Conservation (phyloP, 495 filamentous ascomycete species). For the Clavariopsis aquatica region DNA sequence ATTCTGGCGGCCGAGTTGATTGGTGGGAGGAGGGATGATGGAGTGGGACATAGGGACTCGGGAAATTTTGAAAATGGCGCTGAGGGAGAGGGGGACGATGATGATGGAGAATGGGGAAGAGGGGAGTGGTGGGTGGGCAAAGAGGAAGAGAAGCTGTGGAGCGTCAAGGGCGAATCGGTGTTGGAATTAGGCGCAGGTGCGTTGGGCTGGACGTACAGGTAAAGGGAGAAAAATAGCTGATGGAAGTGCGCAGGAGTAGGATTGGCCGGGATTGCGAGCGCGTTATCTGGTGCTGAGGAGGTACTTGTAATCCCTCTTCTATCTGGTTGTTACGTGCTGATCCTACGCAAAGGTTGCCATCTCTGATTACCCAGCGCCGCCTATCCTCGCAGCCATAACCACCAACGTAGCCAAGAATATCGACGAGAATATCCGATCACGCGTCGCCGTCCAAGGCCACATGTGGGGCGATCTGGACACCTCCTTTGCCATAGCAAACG, state of each 20-base stretch:
- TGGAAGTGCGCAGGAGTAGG: constrained; percentile 62
- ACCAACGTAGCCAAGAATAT: constrained; percentile 64
- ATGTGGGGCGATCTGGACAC: constrained; percentile 69
- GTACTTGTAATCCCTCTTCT: constrained; percentile 42
- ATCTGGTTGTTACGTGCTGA: background rate
- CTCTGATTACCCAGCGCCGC: constrained; percentile 73
- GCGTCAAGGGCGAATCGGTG: constrained; percentile 54
- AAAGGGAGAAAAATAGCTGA: constrained; percentile 22
- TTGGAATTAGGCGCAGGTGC: constrained; percentile 65
- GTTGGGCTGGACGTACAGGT: constrained; percentile 35
- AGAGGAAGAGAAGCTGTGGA: constrained; percentile 48
- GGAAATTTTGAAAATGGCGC: constrained; percentile 10
- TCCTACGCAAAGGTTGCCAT: constrained; percentile 47
- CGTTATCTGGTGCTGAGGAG: constrained; percentile 61
- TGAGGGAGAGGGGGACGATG: constrained; percentile 9
- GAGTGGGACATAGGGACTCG: constrained; percentile 23
- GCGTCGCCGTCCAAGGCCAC: constrained; percentile 62
- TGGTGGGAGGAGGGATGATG: constrained; percentile 45
- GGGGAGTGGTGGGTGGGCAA: constrained; percentile 33
- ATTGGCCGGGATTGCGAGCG: constrained; percentile 68
- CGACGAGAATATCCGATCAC: constrained; percentile 25
- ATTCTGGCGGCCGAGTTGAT: constrained; percentile 71
- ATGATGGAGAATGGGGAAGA: constrained; percentile 51
- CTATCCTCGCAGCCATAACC: constrained; percentile 60
- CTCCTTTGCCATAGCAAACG: constrained; percentile 54